A percentile compares a stretch with the other conserved stretches of the same genome.
These are phyloP conservation scores for Madurella fahalii DNA, from an alignment of 2,329 filamentous ascomycete genomes.

Conservation along the genomic window DNA sequence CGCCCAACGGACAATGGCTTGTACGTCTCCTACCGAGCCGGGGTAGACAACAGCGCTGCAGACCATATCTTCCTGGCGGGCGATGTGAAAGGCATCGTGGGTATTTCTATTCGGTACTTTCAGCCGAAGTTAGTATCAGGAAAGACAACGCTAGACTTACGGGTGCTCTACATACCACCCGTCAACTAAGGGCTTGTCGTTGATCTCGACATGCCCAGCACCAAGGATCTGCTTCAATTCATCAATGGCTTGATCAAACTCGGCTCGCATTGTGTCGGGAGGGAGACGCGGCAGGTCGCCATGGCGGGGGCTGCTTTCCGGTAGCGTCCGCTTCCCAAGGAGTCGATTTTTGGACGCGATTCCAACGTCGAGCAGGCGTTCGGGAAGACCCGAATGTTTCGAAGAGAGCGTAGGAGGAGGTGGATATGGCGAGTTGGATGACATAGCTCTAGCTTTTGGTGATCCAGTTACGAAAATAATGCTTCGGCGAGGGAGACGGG, in stretches of 20 bases:
- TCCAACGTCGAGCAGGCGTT: slow-evolving; percentile 3
- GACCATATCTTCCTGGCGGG: slow-evolving; percentile 40
- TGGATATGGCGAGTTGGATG: not conserved
- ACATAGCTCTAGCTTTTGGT: not conserved
- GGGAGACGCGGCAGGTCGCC: slow-evolving; percentile 9
- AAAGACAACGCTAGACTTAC: not conserved
- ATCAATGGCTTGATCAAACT: slow-evolving; percentile 33
- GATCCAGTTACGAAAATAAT: not conserved
- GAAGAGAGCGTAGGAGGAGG: slow-evolving; percentile 9
- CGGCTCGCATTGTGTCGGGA: slow-evolving; percentile 4
- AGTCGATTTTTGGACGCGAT: slow-evolving; percentile 8
- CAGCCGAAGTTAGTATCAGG: not conserved
- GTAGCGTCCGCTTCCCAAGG: slow-evolving; percentile 7
- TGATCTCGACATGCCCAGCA: slow-evolving; percentile 28
- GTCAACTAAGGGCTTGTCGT: slow-evolving; percentile 32
- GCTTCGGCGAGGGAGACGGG: not conserved
- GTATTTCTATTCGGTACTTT: slow-evolving; percentile 28
- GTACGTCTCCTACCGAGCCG: slow-evolving; percentile 43
- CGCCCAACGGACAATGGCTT: slow-evolving; percentile 41
- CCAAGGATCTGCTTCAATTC: slow-evolving; percentile 33
- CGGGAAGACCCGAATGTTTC: slow-evolving; percentile 6
- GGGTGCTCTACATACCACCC: slow-evolving; percentile 32
- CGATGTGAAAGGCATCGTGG: slow-evolving; percentile 41
- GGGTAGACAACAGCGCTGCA: slow-evolving; percentile 41
- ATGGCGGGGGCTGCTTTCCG: slow-evolving; percentile 8